Base-by-base conservation (phyloP, 139 green algal genomes). In the Zygnema cylindricum region DNA sequence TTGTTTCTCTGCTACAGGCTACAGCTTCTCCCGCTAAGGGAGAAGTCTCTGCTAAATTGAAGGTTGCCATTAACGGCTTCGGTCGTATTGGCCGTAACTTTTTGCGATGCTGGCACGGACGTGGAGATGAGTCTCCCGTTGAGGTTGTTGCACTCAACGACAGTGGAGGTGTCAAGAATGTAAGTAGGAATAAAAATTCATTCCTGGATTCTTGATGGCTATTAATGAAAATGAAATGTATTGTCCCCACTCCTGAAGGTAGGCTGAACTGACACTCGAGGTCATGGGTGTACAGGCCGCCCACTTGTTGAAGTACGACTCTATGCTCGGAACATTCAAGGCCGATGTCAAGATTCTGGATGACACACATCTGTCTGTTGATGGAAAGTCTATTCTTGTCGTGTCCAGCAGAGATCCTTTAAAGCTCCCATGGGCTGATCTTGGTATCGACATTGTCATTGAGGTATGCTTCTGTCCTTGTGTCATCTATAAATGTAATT, bases 271-370 rank as follows among this genome's bases (percentile, higher is more conserved):
- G n/a, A n/a, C n/a, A n/a, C n/a, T n/a, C n/a, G n/a, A n/a, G n/a
- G n/a, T n/a, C n/a, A n/a, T 73, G 57, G 25, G 57, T 85, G 79
- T 82, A 21, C 84, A 98, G 96, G 97, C 97, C 69, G 94, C 92
- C 84, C 97, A 99, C 96, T 95, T 99, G 94, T 94, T 99, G 77
- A 99, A 99, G 96, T 99, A 99, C 92, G 97, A 99, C 94, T 98
- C 96, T 86, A 98, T 96, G 79, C 95, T 99, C 81, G 97, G 97
- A 81, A 98, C 95, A 30, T 99, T 99, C 94, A 78, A 93, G 55
- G 96, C 96, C 55, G 96, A 99, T 38, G 96, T 99, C 40, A 96
- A 98, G 95, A 88, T 96, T 33, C 93, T 96, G n/a, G 96, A 96
- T 88, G 96, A 99, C 90, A 89, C 86, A 77, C 93, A 91, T 92